Base-by-base conservation (phyloP, 202 grass and related monocot genomes). In the Eragrostis tef region DNA sequence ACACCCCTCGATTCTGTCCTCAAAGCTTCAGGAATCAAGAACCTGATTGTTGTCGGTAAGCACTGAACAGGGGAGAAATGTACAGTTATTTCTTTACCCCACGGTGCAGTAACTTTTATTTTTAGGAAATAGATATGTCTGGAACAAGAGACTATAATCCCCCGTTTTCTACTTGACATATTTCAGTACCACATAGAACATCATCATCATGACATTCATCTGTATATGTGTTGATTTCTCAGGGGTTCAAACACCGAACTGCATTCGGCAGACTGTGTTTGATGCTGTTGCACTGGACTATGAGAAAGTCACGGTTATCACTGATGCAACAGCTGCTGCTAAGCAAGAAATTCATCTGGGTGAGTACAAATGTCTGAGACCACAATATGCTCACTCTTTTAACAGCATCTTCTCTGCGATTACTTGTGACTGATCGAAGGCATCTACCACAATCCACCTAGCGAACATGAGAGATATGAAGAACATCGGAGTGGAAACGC, bases 171-270 rank as follows among this genome's bases (percentile, higher is more conserved):
- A 4, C 31, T 34, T 34, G 31, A 34, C 31, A 34, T 1, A 34
- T 1, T 34, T 34, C 31, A 34, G 34, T 39, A 39, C 29, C 29
- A 31, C 3, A 31, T 31, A 31, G 29, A 31, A 31, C 29, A 31
- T 31, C 3, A 31, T 31, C 29, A 31, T 31, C n/a, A n/a, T n/a
- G n/a, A n/a, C n/a, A n/a, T n/a, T n/a, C n/a, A n/a, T 31, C 29
- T 31, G 29, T 39, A 39, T 39, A 39, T 39, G 4, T 34, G 31
- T 34, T 34, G 31, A 39, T 83, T 7, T 44, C 54, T 48, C 83
- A 98, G 92, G 94, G 14, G 86, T 98, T 84, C 94, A 98, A 85
- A 98, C 92, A 52, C 92, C 94, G 61, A 94, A 94, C 82, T 98
- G 94, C 77, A 98, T 94, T 15, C 87, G 92, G 26, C 94, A 98